phyloP scores from a whole-genome alignment of 176 grass and related monocot species.

The Oryza meyeriana region DNA sequence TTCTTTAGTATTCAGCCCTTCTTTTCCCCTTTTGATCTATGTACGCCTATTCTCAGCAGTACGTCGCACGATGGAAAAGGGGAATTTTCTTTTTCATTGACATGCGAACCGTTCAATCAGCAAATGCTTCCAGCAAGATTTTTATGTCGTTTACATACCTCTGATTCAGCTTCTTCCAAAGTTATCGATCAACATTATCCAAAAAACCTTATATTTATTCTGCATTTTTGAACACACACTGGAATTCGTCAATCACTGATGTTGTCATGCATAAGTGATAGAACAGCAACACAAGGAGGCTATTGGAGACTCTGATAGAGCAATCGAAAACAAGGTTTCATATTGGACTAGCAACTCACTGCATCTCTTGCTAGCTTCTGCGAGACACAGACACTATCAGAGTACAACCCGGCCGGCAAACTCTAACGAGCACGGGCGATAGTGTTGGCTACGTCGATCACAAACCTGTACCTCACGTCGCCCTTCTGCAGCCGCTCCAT shows the following conservation, averaged over 20 bases:
- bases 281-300: no score
- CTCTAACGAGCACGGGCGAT: neutral
- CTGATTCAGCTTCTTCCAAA: no score
- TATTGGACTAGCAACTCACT: no score
- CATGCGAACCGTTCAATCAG: neutral
- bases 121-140: neutral
- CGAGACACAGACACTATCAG: no score
- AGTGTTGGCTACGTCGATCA: constrained; percentile 29
- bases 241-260: no score
- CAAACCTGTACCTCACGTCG: constrained; percentile 37
- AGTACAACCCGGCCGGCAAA: neutral
- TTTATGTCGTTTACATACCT: neutral
- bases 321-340: no score
- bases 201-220: no score
- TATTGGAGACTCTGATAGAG: no score
- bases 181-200: no score
- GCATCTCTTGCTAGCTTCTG: neutral
- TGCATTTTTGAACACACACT: no score
- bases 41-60: neutral
- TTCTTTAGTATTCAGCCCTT: constrained; percentile 23
- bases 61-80: neutral
- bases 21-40: neutral
- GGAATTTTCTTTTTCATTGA: neutral
- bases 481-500: constrained; percentile 28
- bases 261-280: no score